Evolutionary conservation across 257 asterid genomes (phyloP).

Genomic region (Craterostigma plantagineum): DNA sequence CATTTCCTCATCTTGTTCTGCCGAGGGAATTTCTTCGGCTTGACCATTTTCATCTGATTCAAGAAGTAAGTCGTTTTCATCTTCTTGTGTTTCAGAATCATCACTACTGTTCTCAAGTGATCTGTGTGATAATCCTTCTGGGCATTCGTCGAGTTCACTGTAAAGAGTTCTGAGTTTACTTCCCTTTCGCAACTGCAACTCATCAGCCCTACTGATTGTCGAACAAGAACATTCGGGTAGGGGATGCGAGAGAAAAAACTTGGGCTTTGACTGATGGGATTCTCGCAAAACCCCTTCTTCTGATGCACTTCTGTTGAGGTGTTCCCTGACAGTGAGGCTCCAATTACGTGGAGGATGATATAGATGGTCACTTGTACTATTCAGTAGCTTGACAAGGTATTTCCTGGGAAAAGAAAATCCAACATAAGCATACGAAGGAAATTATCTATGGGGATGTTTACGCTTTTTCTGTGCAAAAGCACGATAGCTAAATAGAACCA

Average conservation of each 20-base stretch:
- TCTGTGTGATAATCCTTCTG: slow-evolving; percentile 22
- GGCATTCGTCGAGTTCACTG: slow-evolving; percentile 51
- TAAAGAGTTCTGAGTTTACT: slow-evolving; percentile 21
- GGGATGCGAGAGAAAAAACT: slow-evolving; percentile 77
- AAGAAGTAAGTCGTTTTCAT: slow-evolving; percentile 33
- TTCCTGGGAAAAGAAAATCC: slow-evolving; percentile 26
- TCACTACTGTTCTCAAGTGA: slow-evolving; percentile 21
- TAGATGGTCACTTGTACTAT: slow-evolving; percentile 46
- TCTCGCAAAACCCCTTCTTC: slow-evolving; percentile 54
- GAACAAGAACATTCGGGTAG: slow-evolving; percentile 77
- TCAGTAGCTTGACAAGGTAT: slow-evolving; percentile 47
- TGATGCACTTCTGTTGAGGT: slow-evolving; percentile 64
- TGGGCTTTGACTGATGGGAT: slow-evolving; percentile 23
- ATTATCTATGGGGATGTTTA: neutral
- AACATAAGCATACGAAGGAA: no score
- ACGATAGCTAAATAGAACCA: neutral
- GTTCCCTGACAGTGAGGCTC: slow-evolving; percentile 63
- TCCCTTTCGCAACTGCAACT: slow-evolving; percentile 6
- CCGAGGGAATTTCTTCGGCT: slow-evolving; percentile 29
- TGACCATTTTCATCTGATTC: slow-evolving; percentile 37
- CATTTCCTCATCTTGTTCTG: slow-evolving; percentile 89
- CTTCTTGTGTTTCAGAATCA: slow-evolving; percentile 50
- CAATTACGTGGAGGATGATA: slow-evolving; percentile 79
- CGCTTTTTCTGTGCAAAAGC: no score
- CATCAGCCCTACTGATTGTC: slow-evolving; percentile 27